Conservation (phyloP, 2,329 filamentous ascomycete species). For the Paecilomyces sp. region DNA sequence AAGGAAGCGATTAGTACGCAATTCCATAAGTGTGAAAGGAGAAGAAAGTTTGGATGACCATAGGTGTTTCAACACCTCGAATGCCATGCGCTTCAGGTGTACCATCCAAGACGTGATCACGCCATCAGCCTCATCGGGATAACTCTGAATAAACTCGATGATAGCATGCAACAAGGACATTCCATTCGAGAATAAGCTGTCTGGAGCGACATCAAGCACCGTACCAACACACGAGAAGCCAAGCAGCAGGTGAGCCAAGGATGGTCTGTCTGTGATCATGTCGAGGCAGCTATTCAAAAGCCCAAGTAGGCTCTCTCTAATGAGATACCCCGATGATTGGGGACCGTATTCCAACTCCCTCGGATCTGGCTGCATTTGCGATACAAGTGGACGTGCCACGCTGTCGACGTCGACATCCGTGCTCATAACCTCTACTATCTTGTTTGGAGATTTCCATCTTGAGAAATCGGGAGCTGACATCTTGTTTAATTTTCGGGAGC, state of each 20-base stretch:
- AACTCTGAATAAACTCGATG: constrained; percentile 61
- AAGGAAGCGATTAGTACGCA: constrained; percentile 73
- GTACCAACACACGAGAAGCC: constrained; percentile 75
- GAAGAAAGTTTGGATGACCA: constrained; percentile 79
- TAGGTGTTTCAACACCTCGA: constrained; percentile 70
- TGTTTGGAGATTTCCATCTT: constrained; percentile 63
- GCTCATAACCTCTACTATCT: constrained; percentile 82
- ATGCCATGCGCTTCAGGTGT: constrained; percentile 58
- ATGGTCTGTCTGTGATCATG: constrained; percentile 68
- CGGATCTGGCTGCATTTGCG: constrained; percentile 56
- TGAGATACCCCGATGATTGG: constrained; percentile 65
- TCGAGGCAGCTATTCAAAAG: constrained; percentile 76
- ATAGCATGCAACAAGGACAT: constrained; percentile 79
- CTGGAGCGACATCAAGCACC: constrained; percentile 59
- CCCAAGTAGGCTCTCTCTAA: constrained; percentile 77
- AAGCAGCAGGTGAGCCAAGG: constrained; percentile 81
- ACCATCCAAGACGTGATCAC: constrained; percentile 62
- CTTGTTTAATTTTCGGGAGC: constrained; percentile 72
- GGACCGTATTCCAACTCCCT: constrained; percentile 68
- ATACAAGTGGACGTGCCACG: constrained; percentile 67
- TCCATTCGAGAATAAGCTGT: constrained; percentile 63
- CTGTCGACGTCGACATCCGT: constrained; percentile 70
- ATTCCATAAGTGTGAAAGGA: constrained; percentile 65
- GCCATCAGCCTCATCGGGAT: constrained; percentile 57
- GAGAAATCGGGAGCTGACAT: constrained; percentile 57